Evolutionary conservation across 2,329 filamentous ascomycete genomes (phyloP), one percentile per base, ranked within the genome.

Genomic region (Cucurbitaria berberidis): DNA sequence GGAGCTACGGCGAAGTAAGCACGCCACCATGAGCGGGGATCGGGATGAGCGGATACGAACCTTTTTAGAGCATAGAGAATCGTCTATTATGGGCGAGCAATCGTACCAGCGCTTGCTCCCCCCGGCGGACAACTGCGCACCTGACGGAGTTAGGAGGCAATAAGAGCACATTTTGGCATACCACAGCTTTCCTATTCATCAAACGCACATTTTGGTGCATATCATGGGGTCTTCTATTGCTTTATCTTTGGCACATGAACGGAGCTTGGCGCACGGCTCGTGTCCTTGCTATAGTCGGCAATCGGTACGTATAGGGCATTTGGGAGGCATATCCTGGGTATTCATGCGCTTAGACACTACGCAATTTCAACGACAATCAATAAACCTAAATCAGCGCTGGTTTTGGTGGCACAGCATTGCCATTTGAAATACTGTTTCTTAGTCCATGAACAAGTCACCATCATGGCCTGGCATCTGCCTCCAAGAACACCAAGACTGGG

Each of bases 11-110:
- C 79, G 80, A 53, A 81, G 83, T 59, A 78, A 82, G 66, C 74
- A 81, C 63, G 78, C 84, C 49, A 78, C 81, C 55, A 79, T 81
- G 45, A 76, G 82, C 32, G 66, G 77, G 69, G 65, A 76, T 54
- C 74, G 74, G 47, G 74, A 81, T 36, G 77, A 80, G 66, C 82
- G 91, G 46, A 87, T 98, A 34, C 84, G 91, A 62, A 86, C 79
- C 48, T 98, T 98, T 68, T 62, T 98, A 53, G 85, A 86, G 66
- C 77, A 79, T 32, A 68, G 74, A 22, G 77, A 80, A 36, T 71
- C 74, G 13, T 64, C 77, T 16, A 67, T 69, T 30, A 55, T 63
- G 3, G 67, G 75, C 44, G 79, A 82, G 32, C 80, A 80, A 50
- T 75, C 73, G 45, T 77, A 78, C 42, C 74, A 76, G 45, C 76